Base-by-base conservation (phyloP, 768 basidiomycete genomes). In the Leccinellum rugosiceps region DNA sequence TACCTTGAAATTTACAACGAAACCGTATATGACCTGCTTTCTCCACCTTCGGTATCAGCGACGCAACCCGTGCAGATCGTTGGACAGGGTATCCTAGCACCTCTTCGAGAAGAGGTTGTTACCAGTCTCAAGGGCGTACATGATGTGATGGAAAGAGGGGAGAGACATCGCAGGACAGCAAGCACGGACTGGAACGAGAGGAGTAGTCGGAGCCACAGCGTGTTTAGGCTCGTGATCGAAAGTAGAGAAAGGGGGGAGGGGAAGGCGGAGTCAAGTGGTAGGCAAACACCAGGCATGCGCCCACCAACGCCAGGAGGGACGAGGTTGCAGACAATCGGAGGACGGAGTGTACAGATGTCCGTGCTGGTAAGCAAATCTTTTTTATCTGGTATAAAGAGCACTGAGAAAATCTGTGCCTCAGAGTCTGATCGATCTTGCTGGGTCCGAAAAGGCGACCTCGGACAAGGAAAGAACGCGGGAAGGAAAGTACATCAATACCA, bases 1-100 rank as follows among this genome's bases (percentile, higher is more conserved):
- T 98, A 98, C 70, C 85, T 99, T 51, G 97, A 98, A 68, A 94
- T 99, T 48, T 99, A 98, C 78, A 99, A 98, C 73, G 93, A 96
- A 68, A 80, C 82, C 1, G 87, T 95, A 49, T 82, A 90, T 62
- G 93, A 96, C 65, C 76, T 99, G 1, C 84, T 99, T 11, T 87
- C 90, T 1, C 87, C 90, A 0, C 83, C 87, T 6, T 76, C 79
- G 1, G 72, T 77, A 13, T 74, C 76, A n/a, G 69, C 74, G 15
- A 69, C 75, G 0, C 84, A 84, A 52, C 84, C 83, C 2, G 88
- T 92, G 1, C 85, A 90, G 63, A 83, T 92, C 13, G 84, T 91
- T 59, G 87, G 93, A 52, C 82, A 82, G 15, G 80, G 83, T 60
- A 66, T 86, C 23, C 82, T 97, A 0, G 76, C 85, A 9, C 92